Percentiles rank a stretch among this genome's conserved stretches.
These are phyloP conservation scores for Cercospora sp. DNA, from an alignment of 2,329 filamentous ascomycete genomes.

Conservation along the genomic window DNA sequence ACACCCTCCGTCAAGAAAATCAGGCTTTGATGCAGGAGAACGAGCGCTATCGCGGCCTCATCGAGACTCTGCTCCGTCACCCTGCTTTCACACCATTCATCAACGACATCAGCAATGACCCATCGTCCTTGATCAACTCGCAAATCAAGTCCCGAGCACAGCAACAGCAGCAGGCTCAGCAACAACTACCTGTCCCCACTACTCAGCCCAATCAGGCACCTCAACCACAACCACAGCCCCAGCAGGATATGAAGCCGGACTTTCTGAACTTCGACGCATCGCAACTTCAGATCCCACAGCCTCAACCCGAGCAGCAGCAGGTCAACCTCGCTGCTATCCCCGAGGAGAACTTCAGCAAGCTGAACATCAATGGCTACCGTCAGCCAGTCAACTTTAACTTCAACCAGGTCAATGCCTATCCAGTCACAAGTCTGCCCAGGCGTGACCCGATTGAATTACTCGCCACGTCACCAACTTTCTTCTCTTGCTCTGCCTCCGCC, in stretches of 20 bases:
- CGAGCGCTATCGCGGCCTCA: slow-evolving; percentile 61
- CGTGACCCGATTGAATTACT: slow-evolving; percentile 33
- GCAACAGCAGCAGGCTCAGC: slow-evolving; percentile 29
- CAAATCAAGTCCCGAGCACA: slow-evolving; percentile 36
- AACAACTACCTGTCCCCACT: slow-evolving; percentile 21
- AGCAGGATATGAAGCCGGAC: slow-evolving; percentile 39
- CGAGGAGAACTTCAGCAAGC: slow-evolving; percentile 75
- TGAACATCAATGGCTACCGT: slow-evolving; percentile 59
- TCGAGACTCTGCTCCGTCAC: slow-evolving; percentile 66
- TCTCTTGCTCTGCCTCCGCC: slow-evolving; percentile 21
- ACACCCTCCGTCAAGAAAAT: slow-evolving; percentile 77
- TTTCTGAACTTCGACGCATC: slow-evolving; percentile 42
- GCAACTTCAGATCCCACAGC: slow-evolving; percentile 38
- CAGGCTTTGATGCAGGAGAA: slow-evolving; percentile 63
- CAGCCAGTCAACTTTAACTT: slow-evolving; percentile 47
- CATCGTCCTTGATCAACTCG: slow-evolving; percentile 36
- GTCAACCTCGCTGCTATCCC: slow-evolving; percentile 81
- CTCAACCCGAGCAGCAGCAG: slow-evolving; percentile 44
- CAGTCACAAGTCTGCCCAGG: slow-evolving; percentile 34
- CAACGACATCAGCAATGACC: slow-evolving; percentile 45
- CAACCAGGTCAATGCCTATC: slow-evolving; percentile 37
- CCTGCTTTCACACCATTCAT: slow-evolving; percentile 51
- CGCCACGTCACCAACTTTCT: slow-evolving; percentile 23
- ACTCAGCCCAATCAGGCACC: slow-evolving; percentile 23
- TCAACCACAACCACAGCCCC: slow-evolving; percentile 36